Evolutionary conservation across 176 grass and related monocot species (phyloP), one percentile per base, ranked within the genome.

Genomic region (Leersia perrieri): DNA sequence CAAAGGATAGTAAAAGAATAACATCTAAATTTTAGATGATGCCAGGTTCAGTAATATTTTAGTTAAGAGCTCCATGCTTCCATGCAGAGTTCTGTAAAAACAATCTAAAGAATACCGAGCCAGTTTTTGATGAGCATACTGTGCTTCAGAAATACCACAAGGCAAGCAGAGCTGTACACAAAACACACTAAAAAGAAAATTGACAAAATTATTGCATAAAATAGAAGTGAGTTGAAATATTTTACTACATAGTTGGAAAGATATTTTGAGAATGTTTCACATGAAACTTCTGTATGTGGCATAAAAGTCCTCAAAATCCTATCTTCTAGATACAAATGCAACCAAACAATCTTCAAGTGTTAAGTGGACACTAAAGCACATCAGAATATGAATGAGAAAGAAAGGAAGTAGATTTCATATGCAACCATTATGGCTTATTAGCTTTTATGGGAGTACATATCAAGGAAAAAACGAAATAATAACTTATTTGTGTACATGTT

Each of bases 1-100:
- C 33, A 62, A 65, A 73, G 72, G 75, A 74, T 30, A 83, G 72
- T 12, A 9, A 67, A 34, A 67, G 25, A 30, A 79, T 7, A 67
- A 68, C 5, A 38, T 45, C 66, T 33, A 66, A 1, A 20, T 75
- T 88, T 44, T 63, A 38, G 22, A 57, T 57, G 33, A 34, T 80
- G 13, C 3, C 16, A 32, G 9, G 32, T 11, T 29, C 42, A 44
- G n/a, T 40, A 73, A 42, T 14, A 73, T 4, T 49, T 72, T 47
- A 22, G n/a, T n/a, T n/a, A n/a, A n/a, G n/a, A n/a, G 31, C n/a
- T n/a, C n/a, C n/a, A n/a, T n/a, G n/a, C n/a, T 13, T 33, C 40
- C 22, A 55, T 55, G 20, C 49, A 79, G 29, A 80, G 14, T 58
- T 57, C 41, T 66, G 38, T 3, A 4, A 9, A 9, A 39, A 9